phyloP scores from a whole-genome alignment of 2,329 filamentous ascomycete genomes.

The Aureobasidium sp. region DNA sequence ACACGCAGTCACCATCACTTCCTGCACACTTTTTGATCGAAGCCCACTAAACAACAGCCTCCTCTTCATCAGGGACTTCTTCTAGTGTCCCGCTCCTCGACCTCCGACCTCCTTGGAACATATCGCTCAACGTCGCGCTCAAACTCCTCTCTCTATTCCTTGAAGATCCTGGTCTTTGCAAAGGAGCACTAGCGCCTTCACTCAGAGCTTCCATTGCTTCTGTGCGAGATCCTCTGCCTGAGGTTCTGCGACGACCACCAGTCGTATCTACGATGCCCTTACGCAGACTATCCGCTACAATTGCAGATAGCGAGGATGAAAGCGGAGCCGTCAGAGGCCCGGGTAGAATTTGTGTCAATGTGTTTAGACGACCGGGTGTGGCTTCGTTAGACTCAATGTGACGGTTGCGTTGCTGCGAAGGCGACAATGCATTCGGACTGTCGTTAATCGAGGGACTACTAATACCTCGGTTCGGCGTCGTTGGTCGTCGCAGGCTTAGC shows the following conservation, averaged over 20 bases:
- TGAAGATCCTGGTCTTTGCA: neutral
- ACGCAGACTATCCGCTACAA: slow-evolving; percentile 59
- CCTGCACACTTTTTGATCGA: neutral
- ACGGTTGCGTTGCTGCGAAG: slow-evolving; percentile 18
- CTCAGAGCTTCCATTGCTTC: neutral
- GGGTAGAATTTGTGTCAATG: slow-evolving; percentile 47
- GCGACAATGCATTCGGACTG: slow-evolving; percentile 8
- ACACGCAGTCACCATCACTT: neutral
- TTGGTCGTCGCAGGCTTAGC: neutral
- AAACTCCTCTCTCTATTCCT: neutral
- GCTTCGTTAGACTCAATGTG: slow-evolving; percentile 28
- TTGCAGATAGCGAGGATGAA: slow-evolving; percentile 52
- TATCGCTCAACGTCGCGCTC: slow-evolving; percentile 8
- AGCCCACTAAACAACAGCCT: neutral
- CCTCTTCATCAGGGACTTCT: slow-evolving; percentile 6
- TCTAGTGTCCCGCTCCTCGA: slow-evolving; percentile 2
- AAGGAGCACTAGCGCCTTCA: neutral
- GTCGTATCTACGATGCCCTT: slow-evolving; percentile 39
- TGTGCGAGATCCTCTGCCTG: neutral
- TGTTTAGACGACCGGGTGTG: slow-evolving; percentile 24
- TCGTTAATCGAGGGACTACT: slow-evolving; percentile 19
- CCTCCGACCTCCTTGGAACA: slow-evolving; percentile 2
- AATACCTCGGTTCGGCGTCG: slow-evolving; percentile 22
- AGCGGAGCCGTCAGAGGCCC: slow-evolving; percentile 55
- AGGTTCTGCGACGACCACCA: neutral